phyloP scores from a whole-genome alignment of 208 protist genomes.

The Acanthamoeba triangularis region DNA sequence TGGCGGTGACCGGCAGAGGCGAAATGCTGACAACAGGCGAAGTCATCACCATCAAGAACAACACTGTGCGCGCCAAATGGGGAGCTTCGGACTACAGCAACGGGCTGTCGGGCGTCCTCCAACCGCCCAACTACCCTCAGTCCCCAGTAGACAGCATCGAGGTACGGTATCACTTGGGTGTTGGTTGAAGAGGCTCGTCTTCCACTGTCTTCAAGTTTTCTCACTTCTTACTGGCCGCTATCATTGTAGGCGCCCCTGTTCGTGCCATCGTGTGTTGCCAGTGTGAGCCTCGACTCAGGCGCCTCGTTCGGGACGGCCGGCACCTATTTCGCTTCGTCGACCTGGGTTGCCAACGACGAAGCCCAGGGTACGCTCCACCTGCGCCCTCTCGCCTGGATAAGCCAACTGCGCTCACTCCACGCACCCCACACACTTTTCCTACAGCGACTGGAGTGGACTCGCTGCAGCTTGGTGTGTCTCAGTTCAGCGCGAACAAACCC shows the following conservation, averaged over 20 bases:
- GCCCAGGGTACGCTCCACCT: not conserved
- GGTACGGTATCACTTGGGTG: not conserved
- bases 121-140: not conserved
- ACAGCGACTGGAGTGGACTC: not conserved
- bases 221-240: not conserved
- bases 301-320: not conserved
- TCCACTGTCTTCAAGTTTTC: not conserved
- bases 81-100: slow-evolving; percentile 37
- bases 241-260: not conserved
- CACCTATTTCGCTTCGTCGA: not conserved
- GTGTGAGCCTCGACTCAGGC: not conserved
- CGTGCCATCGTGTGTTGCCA: not conserved
- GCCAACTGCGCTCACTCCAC: not conserved
- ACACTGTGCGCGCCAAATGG: slow-evolving; percentile 28
- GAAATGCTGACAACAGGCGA: slow-evolving; percentile 55
- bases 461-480: not conserved
- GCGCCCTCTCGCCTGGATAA: not conserved
- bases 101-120: not conserved
- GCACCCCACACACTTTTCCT: not conserved
- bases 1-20: slow-evolving; percentile 58
- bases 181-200: not conserved
- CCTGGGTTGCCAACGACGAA: not conserved
- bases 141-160: not conserved
- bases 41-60: not conserved
- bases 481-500: not conserved